Conservation (phyloP, 2,329 filamentous ascomycete genomes). For the Gaeumannomyces sp. region DNA sequence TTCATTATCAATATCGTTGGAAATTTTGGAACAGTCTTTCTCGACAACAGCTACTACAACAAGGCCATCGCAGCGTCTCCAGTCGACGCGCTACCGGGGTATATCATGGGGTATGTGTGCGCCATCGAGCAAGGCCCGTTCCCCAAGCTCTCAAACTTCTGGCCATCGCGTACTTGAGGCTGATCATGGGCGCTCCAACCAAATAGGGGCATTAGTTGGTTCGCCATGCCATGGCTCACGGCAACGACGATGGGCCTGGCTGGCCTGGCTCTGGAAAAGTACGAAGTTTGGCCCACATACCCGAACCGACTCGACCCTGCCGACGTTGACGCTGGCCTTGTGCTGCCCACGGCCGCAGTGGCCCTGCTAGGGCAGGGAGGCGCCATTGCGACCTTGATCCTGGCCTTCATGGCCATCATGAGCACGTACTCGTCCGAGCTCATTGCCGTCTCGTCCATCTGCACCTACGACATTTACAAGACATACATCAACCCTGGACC, state of each 20-base stretch:
- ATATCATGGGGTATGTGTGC: conserved; percentile 58
- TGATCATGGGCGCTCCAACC: background rate
- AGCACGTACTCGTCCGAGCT: conserved; percentile 76
- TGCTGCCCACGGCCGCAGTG: conserved; percentile 78
- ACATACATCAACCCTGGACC: conserved; percentile 78
- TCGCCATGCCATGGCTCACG: conserved; percentile 84
- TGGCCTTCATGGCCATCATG: conserved; percentile 85
- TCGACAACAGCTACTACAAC: conserved; percentile 87
- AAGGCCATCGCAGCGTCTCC: conserved; percentile 87
- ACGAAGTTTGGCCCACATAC: conserved; percentile 64
- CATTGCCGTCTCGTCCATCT: conserved; percentile 82
- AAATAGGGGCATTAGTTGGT: conserved; percentile 69
- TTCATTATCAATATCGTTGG: conserved; percentile 84
- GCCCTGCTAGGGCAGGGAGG: conserved; percentile 77
- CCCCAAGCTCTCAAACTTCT: too few relatives aligned
- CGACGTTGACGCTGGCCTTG: conserved; percentile 77
- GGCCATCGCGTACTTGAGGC: too few relatives aligned
- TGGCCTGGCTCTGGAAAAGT: conserved; percentile 71
- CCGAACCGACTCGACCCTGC: conserved; percentile 63
- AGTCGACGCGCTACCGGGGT: conserved; percentile 79
- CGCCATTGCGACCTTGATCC: conserved; percentile 68
- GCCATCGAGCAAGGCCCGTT: too few relatives aligned
- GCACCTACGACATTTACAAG: conserved; percentile 80
- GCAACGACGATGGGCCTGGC: conserved; percentile 85
- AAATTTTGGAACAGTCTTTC: conserved; percentile 79